phyloP scores from a whole-genome alignment of 2,329 filamentous ascomycete genomes.

The Pseudocercospora fuligena region DNA sequence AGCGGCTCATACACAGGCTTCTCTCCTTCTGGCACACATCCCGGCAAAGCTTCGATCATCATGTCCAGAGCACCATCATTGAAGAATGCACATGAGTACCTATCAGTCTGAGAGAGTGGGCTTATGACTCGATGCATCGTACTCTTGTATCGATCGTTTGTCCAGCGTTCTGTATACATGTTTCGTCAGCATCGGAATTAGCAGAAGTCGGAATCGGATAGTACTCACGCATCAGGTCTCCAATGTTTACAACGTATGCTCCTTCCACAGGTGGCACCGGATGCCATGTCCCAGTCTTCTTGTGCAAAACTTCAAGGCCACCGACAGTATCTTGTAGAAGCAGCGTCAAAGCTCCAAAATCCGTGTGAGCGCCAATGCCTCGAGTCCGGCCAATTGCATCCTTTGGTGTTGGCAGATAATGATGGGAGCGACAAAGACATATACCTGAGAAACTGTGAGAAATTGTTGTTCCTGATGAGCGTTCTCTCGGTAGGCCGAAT shows the following conservation, averaged over 20 bases:
- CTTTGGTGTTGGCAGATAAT: neutral
- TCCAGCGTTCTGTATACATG: neutral
- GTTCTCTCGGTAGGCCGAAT: too few species aligned
- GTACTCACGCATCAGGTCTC: neutral
- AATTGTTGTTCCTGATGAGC: neutral
- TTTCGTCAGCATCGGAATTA: neutral
- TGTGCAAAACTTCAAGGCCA: neutral
- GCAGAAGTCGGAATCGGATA: neutral
- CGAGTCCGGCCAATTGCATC: neutral
- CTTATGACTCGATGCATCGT: neutral
- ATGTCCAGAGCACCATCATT: neutral
- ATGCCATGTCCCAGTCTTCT: neutral
- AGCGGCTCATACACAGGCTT: neutral
- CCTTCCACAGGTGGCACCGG: neutral
- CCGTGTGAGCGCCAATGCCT: neutral
- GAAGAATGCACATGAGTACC: constrained; percentile 2
- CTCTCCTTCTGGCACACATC: neutral
- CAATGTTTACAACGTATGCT: neutral
- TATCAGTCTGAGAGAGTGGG: neutral
- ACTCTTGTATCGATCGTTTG: neutral
- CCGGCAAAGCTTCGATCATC: neutral
- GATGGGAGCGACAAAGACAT: neutral
- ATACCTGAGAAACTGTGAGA: neutral
- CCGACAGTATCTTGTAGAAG: neutral
- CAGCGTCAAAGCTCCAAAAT: neutral